Evolutionary conservation across 164 flowering plant genomes (phyloP), one percentile per base, ranked within the genome.

Genomic region (Tetracentron sinense): DNA sequence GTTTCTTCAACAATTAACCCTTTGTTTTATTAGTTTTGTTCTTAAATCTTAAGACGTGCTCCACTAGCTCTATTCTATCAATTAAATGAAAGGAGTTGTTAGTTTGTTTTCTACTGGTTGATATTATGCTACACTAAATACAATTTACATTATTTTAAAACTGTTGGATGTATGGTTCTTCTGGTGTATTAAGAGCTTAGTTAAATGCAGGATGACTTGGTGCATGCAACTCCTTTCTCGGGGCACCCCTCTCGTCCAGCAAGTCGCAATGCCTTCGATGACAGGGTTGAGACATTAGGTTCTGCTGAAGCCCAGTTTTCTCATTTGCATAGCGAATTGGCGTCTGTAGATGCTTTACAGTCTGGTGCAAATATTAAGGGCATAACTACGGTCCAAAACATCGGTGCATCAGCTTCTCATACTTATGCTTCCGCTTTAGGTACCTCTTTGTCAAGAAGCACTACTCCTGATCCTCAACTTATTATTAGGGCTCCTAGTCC

Each of bases 401-500:
- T 66, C 52, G 77, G 76, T 55, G 68, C 81, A 49, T 71, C 83
- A 2, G 73, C 74, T 38, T 71, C 91, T 61, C 85, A 84, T 62
- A 65, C 78, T 31, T 86, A 79, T 82, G 88, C 88, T 55, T 77
- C 97, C 68, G 83, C 92, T 61, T 57, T 88, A 53, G 91, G 90
- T 75, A 75, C 83, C 23, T 83, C 96, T 46, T 75, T 83, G 72
- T 82, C 97, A 26, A 79, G 94, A 76, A 90, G 86, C 74, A 72
- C 78, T 46, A 85, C 94, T 10, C 92, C 92, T 58, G 97, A 90
- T 56, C 87, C 89, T 61, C 94, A 83, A 60, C 81, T 74, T 52
- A 47, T 83, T 27, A 85, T 83, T 44, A 80, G 87, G 63, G 81
- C 83, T 70, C 85, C 89, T 62, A 90, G 89, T 78, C 92, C 94